A percentile compares a stretch with the other conserved stretches of the same genome.
Evolutionary conservation across 1,139 yeast genomes (phyloP).

Genomic region (Scheffersomyces insectosa): DNA sequence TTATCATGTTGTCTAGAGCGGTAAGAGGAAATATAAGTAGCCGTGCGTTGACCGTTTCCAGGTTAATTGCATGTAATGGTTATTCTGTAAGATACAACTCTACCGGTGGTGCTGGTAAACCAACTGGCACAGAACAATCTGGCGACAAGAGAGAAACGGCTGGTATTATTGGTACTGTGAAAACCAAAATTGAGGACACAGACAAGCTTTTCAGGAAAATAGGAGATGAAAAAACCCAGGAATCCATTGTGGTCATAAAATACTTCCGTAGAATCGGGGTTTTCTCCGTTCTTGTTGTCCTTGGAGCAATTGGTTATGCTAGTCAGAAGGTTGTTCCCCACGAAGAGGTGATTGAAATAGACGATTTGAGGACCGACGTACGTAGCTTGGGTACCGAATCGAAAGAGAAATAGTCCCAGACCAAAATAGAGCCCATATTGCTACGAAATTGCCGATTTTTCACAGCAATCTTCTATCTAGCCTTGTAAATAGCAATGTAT

Average conservation of each 20-base stretch:
- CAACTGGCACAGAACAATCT: no score
- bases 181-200: constrained; percentile 16
- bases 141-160: no score
- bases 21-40: no score
- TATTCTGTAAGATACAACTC: no score
- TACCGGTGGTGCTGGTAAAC: no score
- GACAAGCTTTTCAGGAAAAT: constrained; percentile 27
- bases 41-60: no score
- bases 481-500: no score
- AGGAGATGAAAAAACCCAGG: constrained; percentile 37
- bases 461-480: no score
- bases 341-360: constrained; percentile 13
- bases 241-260: constrained; percentile 31
- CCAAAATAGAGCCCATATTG: constrained; percentile 1
- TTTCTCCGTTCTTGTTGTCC: constrained; percentile 31
- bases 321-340: constrained; percentile 18
- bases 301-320: constrained; percentile 38
- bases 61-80: no score
- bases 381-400: no score
- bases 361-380: constrained; percentile 7
- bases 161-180: constrained; percentile 1
- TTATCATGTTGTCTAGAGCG: no score
- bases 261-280: constrained; percentile 35
- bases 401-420: not conserved
- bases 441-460: no score